Evolutionary conservation across 257 asterid species (phyloP).

Genomic region (Nicotiana paniculata): DNA sequence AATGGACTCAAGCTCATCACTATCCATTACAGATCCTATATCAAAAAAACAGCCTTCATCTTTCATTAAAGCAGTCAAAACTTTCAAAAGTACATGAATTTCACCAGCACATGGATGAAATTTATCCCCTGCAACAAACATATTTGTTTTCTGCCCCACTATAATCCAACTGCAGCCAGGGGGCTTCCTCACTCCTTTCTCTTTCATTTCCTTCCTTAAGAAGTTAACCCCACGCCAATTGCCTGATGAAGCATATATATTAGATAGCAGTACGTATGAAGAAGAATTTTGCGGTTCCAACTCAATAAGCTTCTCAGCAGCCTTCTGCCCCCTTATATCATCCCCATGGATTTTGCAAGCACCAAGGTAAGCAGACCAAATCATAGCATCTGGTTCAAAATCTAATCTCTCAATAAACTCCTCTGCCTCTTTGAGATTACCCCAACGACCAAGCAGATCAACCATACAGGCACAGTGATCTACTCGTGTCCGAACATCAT

Average conservation of each 20-base stretch:
- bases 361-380: constrained; percentile 78
- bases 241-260: constrained; percentile 72
- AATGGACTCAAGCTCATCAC: not conserved
- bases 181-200: constrained; percentile 56
- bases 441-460: constrained; percentile 89
- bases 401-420: constrained; percentile 49
- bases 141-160: constrained; percentile 21
- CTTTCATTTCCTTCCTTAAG: constrained; percentile 60
- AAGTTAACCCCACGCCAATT: constrained; percentile 66
- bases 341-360: constrained; percentile 93
- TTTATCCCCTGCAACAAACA: constrained; percentile 35
- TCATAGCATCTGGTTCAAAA: constrained; percentile 60
- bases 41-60: constrained; percentile 20
- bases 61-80: constrained; percentile 25
- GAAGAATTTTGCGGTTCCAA: constrained; percentile 70
- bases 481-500: constrained; percentile 51
- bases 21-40: constrained; percentile 6
- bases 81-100: constrained; percentile 20
- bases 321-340: constrained; percentile 54
- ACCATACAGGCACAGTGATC: constrained; percentile 91
- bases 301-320: constrained; percentile 72
- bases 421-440: constrained; percentile 72
- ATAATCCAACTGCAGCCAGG: constrained; percentile 67
- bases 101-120: constrained; percentile 25
- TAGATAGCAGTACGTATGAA: constrained; percentile 70